Percentiles rank a stretch among this genome's conserved stretches.
Evolutionary conservation across 2,329 filamentous ascomycete species (phyloP).

Genomic region (Microascus cirrosus): DNA sequence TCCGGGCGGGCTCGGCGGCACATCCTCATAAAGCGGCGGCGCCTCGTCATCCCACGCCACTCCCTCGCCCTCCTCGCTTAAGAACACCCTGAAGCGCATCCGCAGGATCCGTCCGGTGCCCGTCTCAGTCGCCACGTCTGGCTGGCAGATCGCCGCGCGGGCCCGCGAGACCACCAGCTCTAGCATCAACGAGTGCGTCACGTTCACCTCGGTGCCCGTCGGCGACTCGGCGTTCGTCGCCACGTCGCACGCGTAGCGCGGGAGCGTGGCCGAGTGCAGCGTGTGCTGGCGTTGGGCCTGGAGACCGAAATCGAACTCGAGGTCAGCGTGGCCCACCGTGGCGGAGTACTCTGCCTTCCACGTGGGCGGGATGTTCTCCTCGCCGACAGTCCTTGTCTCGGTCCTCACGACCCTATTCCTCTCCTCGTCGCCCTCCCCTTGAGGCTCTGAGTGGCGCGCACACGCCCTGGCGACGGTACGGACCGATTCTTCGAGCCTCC

Average conservation of each 20-base stretch:
- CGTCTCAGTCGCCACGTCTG: slow-evolving; percentile 64
- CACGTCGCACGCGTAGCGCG: slow-evolving; percentile 60
- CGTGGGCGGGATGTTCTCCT: slow-evolving; percentile 70
- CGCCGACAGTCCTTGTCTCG: slow-evolving; percentile 66
- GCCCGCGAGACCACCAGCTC: slow-evolving; percentile 94
- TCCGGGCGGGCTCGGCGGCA: slow-evolving; percentile 72
- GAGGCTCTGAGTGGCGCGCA: slow-evolving; percentile 51
- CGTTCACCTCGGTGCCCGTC: slow-evolving; percentile 65
- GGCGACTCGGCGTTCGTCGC: slow-evolving; percentile 44
- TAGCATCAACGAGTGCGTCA: slow-evolving; percentile 76
- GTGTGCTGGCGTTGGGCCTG: slow-evolving; percentile 5
- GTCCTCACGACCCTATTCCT: slow-evolving; percentile 57
- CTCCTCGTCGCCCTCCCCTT: slow-evolving; percentile 17
- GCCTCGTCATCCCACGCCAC: slow-evolving; percentile 97
- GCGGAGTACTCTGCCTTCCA: slow-evolving; percentile 68
- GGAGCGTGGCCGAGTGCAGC: slow-evolving; percentile 25
- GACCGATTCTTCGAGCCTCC: slow-evolving; percentile 84
- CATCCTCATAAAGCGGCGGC: slow-evolving; percentile 87
- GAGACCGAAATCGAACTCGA: slow-evolving; percentile 62
- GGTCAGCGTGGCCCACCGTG: slow-evolving; percentile 50
- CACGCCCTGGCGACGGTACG: slow-evolving; percentile 73
- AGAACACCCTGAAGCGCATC: slow-evolving; percentile 76
- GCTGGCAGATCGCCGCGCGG: slow-evolving; percentile 61
- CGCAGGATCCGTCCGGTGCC: slow-evolving; percentile 82
- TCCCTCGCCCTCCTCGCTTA: slow-evolving; percentile 82